phyloP scores from a whole-genome alignment of 2,329 filamentous ascomycete species.

The Albophoma yamanashiensis region DNA sequence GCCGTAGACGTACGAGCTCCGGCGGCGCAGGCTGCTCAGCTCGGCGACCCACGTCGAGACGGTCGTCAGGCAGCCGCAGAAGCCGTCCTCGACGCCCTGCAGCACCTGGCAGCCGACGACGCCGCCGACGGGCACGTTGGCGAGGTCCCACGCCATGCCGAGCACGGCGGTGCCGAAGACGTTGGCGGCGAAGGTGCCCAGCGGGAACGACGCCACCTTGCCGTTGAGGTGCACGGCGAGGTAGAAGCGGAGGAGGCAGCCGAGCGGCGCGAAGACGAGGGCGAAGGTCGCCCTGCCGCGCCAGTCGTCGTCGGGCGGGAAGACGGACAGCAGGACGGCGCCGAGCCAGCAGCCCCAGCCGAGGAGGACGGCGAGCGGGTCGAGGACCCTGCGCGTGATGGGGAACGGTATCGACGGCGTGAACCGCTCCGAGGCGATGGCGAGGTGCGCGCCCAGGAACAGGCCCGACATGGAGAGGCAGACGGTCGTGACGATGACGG shows the following conservation, averaged over 20 bases:
- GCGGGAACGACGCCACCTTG: constrained; percentile 55
- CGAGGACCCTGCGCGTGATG: constrained; percentile 48
- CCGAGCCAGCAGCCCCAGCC: constrained; percentile 70
- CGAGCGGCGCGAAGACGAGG: constrained; percentile 71
- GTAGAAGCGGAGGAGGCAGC: constrained; percentile 68
- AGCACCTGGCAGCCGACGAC: constrained; percentile 56
- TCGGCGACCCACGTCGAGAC: constrained; percentile 59
- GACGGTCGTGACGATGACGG: constrained; percentile 63
- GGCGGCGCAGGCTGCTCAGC: constrained; percentile 38
- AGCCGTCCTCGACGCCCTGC: constrained; percentile 56
- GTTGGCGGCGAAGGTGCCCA: constrained; percentile 82
- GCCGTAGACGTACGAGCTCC: constrained; percentile 59
- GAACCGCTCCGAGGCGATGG: constrained; percentile 45
- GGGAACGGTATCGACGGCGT: constrained; percentile 50
- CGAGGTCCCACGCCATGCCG: constrained; percentile 69
- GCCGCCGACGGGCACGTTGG: constrained; percentile 50
- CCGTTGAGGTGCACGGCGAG: constrained; percentile 61
- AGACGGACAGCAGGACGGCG: constrained; percentile 58
- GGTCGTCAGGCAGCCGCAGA: constrained; percentile 56
- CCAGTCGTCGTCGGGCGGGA: constrained; percentile 66
- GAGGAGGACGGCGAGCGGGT: constrained; percentile 52
- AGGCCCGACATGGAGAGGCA: constrained; percentile 60
- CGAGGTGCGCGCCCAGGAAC: constrained; percentile 64
- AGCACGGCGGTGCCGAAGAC: constrained; percentile 64
- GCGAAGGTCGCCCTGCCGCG: constrained; percentile 66